Evolutionary conservation across 2,329 filamentous ascomycete genomes (phyloP).

Genomic region (Penicillium italicum): DNA sequence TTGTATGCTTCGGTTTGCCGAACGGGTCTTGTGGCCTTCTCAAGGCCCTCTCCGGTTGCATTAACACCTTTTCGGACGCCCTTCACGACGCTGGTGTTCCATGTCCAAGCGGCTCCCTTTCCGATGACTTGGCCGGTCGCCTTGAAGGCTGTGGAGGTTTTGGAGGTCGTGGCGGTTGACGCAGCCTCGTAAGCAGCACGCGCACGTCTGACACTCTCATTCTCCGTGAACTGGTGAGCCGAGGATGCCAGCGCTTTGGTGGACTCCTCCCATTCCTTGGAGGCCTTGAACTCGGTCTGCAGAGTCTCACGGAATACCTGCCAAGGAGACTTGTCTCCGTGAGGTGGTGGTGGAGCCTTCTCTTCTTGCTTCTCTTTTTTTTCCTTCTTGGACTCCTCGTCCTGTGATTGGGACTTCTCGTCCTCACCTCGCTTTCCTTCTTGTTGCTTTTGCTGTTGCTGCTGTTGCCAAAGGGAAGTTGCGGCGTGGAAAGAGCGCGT

Average conservation of each 20-base stretch:
- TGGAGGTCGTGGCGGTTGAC: slow-evolving; percentile 74
- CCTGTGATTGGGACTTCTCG: slow-evolving; percentile 38
- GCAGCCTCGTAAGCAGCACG: slow-evolving; percentile 83
- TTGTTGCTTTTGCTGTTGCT: slow-evolving; percentile 33
- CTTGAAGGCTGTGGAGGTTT: slow-evolving; percentile 76
- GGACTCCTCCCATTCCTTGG: slow-evolving; percentile 98
- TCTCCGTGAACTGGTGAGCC: slow-evolving; percentile 88
- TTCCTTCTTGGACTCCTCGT: slow-evolving; percentile 48
- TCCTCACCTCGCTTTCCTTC: slow-evolving; percentile 40
- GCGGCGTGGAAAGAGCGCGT: slow-evolving; percentile 39
- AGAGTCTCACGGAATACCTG: slow-evolving; percentile 99
- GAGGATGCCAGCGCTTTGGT: slow-evolving; percentile 90
- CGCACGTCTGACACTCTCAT: slow-evolving; percentile 81
- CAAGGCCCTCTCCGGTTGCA: slow-evolving; percentile 78
- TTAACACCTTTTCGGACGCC: slow-evolving; percentile 82
- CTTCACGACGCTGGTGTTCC: slow-evolving; percentile 92
- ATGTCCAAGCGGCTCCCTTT: slow-evolving; percentile 91
- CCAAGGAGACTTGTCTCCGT: slow-evolving; percentile 98
- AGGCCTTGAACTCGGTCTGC: slow-evolving; percentile 87
- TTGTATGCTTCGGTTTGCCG: slow-evolving; percentile 93
- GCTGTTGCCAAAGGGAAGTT: slow-evolving; percentile 32
- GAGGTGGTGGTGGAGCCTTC: slow-evolving; percentile 83
- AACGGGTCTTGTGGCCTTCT: slow-evolving; percentile 92
- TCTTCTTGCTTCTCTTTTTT: slow-evolving; percentile 53
- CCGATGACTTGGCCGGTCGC: slow-evolving; percentile 81